A percentile compares a stretch with the other conserved stretches of the same genome.
These are phyloP conservation scores for Diaporthe batatas DNA, from an alignment of 2,329 filamentous ascomycete species.

Conservation along the genomic window DNA sequence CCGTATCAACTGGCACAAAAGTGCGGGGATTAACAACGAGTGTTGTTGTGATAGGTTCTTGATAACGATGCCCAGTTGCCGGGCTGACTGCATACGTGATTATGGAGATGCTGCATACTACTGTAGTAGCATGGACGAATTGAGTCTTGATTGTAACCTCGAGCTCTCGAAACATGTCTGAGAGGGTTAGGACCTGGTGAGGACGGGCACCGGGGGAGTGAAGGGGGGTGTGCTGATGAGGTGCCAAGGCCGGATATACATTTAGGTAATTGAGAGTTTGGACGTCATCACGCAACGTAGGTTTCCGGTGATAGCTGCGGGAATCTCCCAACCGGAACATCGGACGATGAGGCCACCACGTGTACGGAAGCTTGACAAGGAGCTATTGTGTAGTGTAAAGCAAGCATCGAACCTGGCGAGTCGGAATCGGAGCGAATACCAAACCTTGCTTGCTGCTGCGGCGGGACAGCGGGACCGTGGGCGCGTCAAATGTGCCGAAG, in stretches of 20 bases:
- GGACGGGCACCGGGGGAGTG: too few relatives aligned
- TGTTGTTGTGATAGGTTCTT: slow-evolving; percentile 25
- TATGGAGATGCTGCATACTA: neutral
- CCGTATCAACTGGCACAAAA: slow-evolving; percentile 9
- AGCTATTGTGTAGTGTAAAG: too few relatives aligned
- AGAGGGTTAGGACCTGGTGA: slow-evolving; percentile 13
- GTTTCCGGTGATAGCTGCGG: slow-evolving; percentile 24
- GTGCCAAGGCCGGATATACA: too few relatives aligned
- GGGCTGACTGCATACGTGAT: too few relatives aligned
- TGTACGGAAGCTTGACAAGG: neutral
- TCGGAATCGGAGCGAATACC: slow-evolving; percentile 14
- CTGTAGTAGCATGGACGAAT: neutral
- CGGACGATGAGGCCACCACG: neutral
- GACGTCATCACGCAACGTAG: slow-evolving; percentile 1
- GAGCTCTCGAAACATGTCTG: neutral
- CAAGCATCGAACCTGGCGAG: neutral
- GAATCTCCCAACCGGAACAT: neutral
- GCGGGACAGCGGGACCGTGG: slow-evolving; percentile 7
- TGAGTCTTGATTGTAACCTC: slow-evolving; percentile 11
- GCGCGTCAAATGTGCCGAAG: neutral
- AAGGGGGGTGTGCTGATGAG: neutral
- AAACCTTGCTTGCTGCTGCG: slow-evolving; percentile 13
- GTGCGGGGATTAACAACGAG: neutral
- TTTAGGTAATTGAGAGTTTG: too few relatives aligned
- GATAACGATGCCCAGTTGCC: slow-evolving; percentile 9